Evolutionary conservation across 78 protist species (phyloP).

Genomic region (Cavenderia fasciculata): DNA sequence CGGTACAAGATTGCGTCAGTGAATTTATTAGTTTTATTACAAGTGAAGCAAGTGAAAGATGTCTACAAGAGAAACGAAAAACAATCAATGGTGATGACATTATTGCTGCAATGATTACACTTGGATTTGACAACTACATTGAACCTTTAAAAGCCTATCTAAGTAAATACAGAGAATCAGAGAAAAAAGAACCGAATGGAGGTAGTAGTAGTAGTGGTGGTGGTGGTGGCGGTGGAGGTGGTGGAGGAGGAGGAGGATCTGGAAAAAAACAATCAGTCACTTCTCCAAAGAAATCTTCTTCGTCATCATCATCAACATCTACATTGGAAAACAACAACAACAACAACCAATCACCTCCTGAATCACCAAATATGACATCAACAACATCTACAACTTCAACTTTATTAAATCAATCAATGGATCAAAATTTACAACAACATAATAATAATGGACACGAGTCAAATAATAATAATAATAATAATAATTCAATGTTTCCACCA

Average conservation of each 20-base stretch:
- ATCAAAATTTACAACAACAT: background rate
- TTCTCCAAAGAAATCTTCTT: background rate
- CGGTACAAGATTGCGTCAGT: slow-evolving; percentile 90
- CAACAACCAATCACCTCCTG: no score
- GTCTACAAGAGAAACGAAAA: slow-evolving; percentile 87
- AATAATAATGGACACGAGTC: background rate
- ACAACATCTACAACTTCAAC: no score
- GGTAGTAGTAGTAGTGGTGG: background rate
- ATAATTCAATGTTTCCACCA: no score
- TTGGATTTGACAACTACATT: slow-evolving; percentile 89
- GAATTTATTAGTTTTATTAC: slow-evolving; percentile 92
- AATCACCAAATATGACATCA: no score
- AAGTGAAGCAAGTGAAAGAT: slow-evolving; percentile 86
- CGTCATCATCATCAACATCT: background rate
- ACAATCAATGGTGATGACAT: slow-evolving; percentile 92
- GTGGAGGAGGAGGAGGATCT: background rate
- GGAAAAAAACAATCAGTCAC: background rate
- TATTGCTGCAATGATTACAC: slow-evolving; percentile 79
- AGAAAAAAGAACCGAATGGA: background rate
- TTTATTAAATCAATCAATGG: no score
- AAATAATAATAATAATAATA: background rate
- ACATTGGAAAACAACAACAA: background rate
- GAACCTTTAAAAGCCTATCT: slow-evolving; percentile 83
- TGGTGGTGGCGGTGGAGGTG: background rate
- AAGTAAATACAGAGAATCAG: slow-evolving; percentile 71